phyloP scores from a whole-genome alignment of 768 basidiomycete species.

The Tulasnella sp. region DNA sequence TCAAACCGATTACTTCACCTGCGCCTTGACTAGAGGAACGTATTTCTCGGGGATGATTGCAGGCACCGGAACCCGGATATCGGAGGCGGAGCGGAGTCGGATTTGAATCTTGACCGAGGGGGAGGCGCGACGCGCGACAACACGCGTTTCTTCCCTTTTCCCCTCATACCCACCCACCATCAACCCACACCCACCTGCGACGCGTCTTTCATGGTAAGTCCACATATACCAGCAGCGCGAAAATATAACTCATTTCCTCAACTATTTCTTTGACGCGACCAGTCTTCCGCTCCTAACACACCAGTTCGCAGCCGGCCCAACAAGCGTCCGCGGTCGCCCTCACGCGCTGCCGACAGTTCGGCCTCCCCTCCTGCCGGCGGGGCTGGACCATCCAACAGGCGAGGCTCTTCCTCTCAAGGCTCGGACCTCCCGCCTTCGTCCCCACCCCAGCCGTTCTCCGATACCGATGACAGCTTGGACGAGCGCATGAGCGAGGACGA shows the following conservation, averaged over 20 bases:
- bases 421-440: conserved; percentile 85
- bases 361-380: conserved; percentile 4
- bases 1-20: too few species aligned
- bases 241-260: neutral
- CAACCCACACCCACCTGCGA: neutral
- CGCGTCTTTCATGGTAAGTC: conserved; percentile 24
- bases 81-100: neutral
- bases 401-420: conserved; percentile 42
- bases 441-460: conserved; percentile 76
- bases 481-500: conserved; percentile 64
- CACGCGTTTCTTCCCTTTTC: conserved; percentile 13
- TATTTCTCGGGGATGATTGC: too few species aligned
- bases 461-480: conserved; percentile 68
- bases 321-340: conserved; percentile 23
- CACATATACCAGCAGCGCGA: neutral
- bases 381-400: conserved; percentile 18
- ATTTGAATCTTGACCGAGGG: neutral
- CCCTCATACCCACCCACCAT: neutral
- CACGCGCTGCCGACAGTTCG: conserved; percentile 10
- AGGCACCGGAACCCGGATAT: neutral
- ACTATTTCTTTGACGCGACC: neutral
- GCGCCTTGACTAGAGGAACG: neutral
- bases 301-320: conserved; percentile 16
- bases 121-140: conserved; percentile 13
- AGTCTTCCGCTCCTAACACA: conserved; percentile 16